Evolutionary conservation across 2,329 filamentous ascomycete species (phyloP).

Genomic region (Diaporthe citrichinensis): DNA sequence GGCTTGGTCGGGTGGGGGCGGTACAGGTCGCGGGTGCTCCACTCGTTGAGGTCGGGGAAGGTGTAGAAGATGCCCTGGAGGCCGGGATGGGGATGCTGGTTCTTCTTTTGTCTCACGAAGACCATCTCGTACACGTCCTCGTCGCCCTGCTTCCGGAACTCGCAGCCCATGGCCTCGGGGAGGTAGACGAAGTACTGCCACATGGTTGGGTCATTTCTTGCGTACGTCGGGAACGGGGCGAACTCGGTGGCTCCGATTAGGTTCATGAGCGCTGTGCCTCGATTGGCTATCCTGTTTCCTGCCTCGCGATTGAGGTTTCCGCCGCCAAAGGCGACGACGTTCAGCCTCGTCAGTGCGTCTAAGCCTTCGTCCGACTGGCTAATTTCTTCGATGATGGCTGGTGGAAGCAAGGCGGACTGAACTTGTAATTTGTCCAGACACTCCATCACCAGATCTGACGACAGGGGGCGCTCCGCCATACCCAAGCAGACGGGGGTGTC

Average conservation of each 20-base stretch:
- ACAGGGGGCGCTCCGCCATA: constrained; percentile 52
- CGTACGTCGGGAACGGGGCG: constrained; percentile 45
- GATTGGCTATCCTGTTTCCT: constrained; percentile 55
- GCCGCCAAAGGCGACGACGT: constrained; percentile 47
- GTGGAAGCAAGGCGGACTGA: constrained; percentile 52
- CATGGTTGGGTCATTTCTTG: constrained; percentile 50
- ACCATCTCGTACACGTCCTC: constrained; percentile 56
- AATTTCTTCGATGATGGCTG: constrained; percentile 60
- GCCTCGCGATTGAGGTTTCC: constrained; percentile 55
- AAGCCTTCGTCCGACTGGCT: constrained; percentile 51
- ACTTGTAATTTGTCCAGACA: constrained; percentile 48
- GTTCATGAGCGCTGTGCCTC: constrained; percentile 54
- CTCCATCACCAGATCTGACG: constrained; percentile 51
- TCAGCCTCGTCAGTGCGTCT: constrained; percentile 51
- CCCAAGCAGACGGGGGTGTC: constrained; percentile 48
- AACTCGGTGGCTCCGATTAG: constrained; percentile 60
- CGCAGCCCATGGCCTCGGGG: constrained; percentile 56
- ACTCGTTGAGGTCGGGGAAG: constrained; percentile 57
- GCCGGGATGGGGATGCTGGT: constrained; percentile 54
- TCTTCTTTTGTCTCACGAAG: constrained; percentile 54
- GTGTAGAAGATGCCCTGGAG: constrained; percentile 57
- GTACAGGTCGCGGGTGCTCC: constrained; percentile 61
- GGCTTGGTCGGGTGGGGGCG: constrained; percentile 54
- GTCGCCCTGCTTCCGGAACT: constrained; percentile 54
- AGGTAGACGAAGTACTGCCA: constrained; percentile 62